Conservation (phyloP, 2,329 filamentous ascomycete genomes). For the Fusarium nisikadoi region DNA sequence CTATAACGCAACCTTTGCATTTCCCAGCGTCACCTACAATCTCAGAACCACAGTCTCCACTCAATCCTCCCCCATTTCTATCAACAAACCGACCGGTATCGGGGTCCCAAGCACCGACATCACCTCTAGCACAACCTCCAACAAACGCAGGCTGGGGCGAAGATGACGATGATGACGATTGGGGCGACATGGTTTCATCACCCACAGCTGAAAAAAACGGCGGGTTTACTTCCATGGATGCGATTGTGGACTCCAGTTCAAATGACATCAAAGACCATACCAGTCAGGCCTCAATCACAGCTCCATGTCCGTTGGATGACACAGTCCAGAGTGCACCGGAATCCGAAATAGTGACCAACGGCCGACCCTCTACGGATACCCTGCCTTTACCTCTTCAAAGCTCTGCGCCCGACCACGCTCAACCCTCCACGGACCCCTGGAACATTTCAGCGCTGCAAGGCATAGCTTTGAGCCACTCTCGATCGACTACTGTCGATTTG, state of each 20-base stretch:
- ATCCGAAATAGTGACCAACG: not conserved
- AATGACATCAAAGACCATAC: not conserved
- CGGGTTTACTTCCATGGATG: conserved; percentile 32
- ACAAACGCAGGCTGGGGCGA: conserved; percentile 26
- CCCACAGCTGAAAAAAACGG: conserved; percentile 38
- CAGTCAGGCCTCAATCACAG: conserved; percentile 17
- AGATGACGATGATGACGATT: conserved; percentile 62
- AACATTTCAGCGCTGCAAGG: conserved; percentile 5
- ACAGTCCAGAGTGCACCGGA: not conserved
- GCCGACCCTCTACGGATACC: conserved; percentile 22
- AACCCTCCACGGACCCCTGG: not conserved
- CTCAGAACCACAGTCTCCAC: conserved; percentile 24
- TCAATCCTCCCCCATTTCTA: conserved; percentile 12
- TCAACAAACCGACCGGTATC: conserved; percentile 27
- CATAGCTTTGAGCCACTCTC: conserved; percentile 20
- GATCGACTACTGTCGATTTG: conserved; percentile 32
- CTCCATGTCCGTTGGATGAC: conserved; percentile 16
- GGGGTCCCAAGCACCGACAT: conserved; percentile 32
- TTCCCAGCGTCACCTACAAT: conserved; percentile 30
- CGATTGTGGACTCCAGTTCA: conserved; percentile 2
- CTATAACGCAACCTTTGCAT: conserved; percentile 29
- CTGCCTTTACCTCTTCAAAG: conserved; percentile 1
- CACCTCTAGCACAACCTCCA: conserved; percentile 38
- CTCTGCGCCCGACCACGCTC: conserved; percentile 1
- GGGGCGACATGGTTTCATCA: conserved; percentile 68